Percentiles rank a stretch among this genome's conserved stretches.
Evolutionary conservation across 2,329 filamentous ascomycete genomes (phyloP).

Genomic region (Ophiocordyceps camponoti-floridani): DNA sequence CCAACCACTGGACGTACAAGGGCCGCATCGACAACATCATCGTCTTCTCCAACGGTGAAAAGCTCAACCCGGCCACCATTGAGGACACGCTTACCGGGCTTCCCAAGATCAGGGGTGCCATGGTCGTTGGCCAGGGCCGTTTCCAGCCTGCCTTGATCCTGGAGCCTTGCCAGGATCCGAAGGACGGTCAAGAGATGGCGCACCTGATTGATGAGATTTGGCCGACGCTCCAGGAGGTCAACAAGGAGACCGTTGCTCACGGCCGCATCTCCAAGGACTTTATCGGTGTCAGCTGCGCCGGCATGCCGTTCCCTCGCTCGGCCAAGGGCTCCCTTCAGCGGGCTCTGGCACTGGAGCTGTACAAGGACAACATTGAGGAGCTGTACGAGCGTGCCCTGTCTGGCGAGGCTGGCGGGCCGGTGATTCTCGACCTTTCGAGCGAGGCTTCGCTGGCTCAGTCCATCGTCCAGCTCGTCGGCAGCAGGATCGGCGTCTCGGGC

Average conservation of each 20-base stretch:
- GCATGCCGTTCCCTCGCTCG: constrained; percentile 24
- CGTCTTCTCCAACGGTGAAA: constrained; percentile 21
- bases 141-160: constrained; percentile 30
- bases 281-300: constrained; percentile 17
- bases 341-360: constrained; percentile 17
- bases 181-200: constrained; percentile 6
- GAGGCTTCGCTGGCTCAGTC: constrained; percentile 8
- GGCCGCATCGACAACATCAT: constrained; percentile 22
- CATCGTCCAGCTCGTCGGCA: constrained; percentile 6
- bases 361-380: constrained; percentile 24
- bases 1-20: constrained; percentile 15
- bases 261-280: constrained; percentile 23
- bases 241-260: constrained; percentile 24
- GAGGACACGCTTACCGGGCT: constrained; percentile 14
- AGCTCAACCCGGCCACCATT: constrained; percentile 20
- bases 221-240: constrained; percentile 22
- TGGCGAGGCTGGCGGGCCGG: background rate
- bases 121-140: constrained; percentile 22
- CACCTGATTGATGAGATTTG: constrained; percentile 23
- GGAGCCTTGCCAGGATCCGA: constrained; percentile 18
- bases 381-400: constrained; percentile 15
- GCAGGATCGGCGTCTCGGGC: constrained; percentile 3
- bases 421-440: constrained; percentile 6
- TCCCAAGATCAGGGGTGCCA: constrained; percentile 9
- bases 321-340: constrained; percentile 28